phyloP scores from a whole-genome alignment of 2,329 filamentous ascomycete species.

The Curvularia sp. region DNA sequence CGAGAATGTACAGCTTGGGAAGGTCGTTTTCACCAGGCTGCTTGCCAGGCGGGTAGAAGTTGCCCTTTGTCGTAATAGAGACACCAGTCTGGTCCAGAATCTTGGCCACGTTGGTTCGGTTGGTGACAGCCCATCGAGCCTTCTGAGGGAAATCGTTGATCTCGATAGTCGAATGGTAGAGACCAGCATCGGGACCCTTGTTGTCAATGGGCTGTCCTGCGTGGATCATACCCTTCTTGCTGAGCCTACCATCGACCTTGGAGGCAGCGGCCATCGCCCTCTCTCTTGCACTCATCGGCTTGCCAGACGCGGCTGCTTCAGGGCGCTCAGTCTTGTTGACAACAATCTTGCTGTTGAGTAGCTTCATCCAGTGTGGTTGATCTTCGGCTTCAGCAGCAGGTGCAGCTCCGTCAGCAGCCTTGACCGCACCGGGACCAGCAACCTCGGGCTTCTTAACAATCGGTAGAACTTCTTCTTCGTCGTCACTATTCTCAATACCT shows the following conservation, averaged over 20 bases:
- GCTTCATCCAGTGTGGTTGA: slow-evolving; percentile 41
- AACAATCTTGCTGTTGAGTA: slow-evolving; percentile 72
- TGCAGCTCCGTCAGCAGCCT: slow-evolving; percentile 26
- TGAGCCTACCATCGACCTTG: slow-evolving; percentile 88
- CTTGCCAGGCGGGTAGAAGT: slow-evolving; percentile 83
- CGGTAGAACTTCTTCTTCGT: slow-evolving; percentile 71
- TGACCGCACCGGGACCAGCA: slow-evolving; percentile 48
- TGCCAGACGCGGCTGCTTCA: slow-evolving; percentile 57
- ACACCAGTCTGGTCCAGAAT: slow-evolving; percentile 94
- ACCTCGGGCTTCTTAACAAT: slow-evolving; percentile 65
- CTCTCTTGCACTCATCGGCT: slow-evolving; percentile 69
- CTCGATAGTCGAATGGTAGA: slow-evolving; percentile 94
- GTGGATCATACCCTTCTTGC: slow-evolving; percentile 86
- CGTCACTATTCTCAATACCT: slow-evolving; percentile 85
- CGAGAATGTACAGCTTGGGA: slow-evolving; percentile 96
- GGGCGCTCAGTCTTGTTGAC: slow-evolving; percentile 74
- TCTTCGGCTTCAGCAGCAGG: slow-evolving; percentile 30
- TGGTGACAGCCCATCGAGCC: slow-evolving; percentile 97
- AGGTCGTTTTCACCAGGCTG: slow-evolving; percentile 74
- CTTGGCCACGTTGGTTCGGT: slow-evolving; percentile 97
- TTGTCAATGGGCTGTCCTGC: slow-evolving; percentile 96
- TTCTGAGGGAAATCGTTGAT: slow-evolving; percentile 99
- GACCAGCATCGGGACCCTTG: slow-evolving; percentile 94
- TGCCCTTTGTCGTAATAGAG: slow-evolving; percentile 97
- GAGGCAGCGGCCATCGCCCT: slow-evolving; percentile 90